phyloP scores from a whole-genome alignment of 2,329 filamentous ascomycete genomes.

The Leptosphaerulina australis region DNA sequence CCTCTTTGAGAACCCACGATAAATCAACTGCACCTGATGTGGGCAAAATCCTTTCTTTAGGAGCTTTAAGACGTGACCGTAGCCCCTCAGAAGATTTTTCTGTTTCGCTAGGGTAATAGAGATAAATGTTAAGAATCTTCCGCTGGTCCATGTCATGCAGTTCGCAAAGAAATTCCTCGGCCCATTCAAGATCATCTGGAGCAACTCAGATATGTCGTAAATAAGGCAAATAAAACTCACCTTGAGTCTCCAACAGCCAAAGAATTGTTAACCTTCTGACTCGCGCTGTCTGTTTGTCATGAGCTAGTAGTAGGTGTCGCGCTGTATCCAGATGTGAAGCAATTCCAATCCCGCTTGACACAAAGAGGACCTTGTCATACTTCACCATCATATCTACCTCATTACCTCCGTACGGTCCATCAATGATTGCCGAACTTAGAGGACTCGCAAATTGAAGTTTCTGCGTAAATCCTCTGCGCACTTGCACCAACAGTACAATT shows the following conservation, averaged over 20 bases:
- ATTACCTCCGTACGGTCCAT: constrained; percentile 9
- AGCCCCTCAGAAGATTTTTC: too few species aligned
- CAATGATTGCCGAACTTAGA: background rate
- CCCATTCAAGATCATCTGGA: background rate
- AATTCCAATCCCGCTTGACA: constrained; percentile 15
- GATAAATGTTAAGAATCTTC: background rate
- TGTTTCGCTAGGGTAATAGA: background rate
- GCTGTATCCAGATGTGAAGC: constrained; percentile 10
- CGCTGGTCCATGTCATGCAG: background rate
- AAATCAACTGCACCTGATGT: background rate
- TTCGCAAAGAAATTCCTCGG: background rate
- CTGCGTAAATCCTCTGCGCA: constrained; percentile 1
- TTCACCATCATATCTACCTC: background rate
- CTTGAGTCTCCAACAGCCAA: constrained; percentile 9
- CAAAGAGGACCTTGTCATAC: constrained; percentile 18
- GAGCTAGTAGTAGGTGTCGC: constrained; percentile 8
- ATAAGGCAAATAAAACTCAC: background rate
- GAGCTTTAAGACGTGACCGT: background rate
- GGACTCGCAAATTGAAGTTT: background rate
- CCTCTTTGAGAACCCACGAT: background rate
- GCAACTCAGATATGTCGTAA: background rate
- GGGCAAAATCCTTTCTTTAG: background rate
- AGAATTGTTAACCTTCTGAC: constrained; percentile 14
- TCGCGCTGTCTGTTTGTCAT: constrained; percentile 15
- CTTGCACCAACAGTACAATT: constrained; percentile 4